Base-by-base conservation (phyloP, 257 asterid species). In the Verbascum thapsus region DNA sequence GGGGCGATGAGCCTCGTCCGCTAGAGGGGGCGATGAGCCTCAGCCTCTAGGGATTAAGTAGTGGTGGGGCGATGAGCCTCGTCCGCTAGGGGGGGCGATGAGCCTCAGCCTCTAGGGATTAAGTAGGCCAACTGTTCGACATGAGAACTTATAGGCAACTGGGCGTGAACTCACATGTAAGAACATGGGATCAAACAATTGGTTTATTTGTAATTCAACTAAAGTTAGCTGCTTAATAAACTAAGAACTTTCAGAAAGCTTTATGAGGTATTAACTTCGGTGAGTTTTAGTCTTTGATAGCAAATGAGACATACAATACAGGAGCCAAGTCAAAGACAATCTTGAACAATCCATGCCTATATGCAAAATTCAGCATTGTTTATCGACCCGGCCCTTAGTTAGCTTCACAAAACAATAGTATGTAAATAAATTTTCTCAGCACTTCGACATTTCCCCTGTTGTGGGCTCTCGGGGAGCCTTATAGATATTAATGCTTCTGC, bases 311-410 rank as follows among this genome's bases (percentile, higher is more conserved):
- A 41, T 34, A n/a, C n/a, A n/a, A n/a, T n/a, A 6, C 20, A 34
- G 39, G 3, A 49, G 57, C 37, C 67, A 4, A 35, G 32, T 26
- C 10, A n/a, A 23, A 20, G 13, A 58, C 42, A 42, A 39, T 23
- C 40, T 22, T 22, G 17, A 52, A 5, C 49, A 1, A n/a, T 6
- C 44, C 8, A 61, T 40, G 57, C 32, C 18, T 35, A 44, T 53
- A 35, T 45, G 56, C 59, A 61, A 47, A 34, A 30, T 13, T 8
- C 20, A 52, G n/a, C 35, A 10, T n/a, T 35, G 39, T 39, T 65
- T 65, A 32, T n/a, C n/a, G n/a, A n/a, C 12, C 22, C 26, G 4
- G 19, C 23, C 53, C 17, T 56, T 13, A n/a, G 4, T 55, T 32
- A 11, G 54, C n/a, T 63, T 34, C 8, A 48, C 18, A 20, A 12